These are phyloP conservation scores for Lepidium campestre DNA, from an alignment of 441 rosid genomes.

Conservation along the genomic window DNA sequence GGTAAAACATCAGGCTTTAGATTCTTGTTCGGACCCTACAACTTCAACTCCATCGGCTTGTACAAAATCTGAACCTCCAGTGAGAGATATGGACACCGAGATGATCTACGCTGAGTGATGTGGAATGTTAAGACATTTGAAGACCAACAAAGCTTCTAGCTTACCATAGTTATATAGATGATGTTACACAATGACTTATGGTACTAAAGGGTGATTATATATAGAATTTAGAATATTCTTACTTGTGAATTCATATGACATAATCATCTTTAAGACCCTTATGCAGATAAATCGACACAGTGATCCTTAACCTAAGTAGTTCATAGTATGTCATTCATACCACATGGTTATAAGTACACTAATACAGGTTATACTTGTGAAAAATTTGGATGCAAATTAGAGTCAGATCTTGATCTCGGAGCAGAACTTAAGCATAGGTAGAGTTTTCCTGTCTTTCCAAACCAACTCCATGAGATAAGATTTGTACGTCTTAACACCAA, in stretches of 20 bases:
- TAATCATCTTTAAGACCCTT: neutral
- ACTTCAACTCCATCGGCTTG: neutral
- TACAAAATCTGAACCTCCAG: neutral
- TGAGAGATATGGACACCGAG: constrained; percentile 9
- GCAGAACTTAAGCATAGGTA: constrained; percentile 12
- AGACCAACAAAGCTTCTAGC: neutral
- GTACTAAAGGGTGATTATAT: neutral
- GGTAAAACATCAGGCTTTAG: neutral
- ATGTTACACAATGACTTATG: neutral
- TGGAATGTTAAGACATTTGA: neutral
- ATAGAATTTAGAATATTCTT: neutral
- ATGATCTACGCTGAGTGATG: constrained; percentile 17
- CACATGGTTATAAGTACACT: neutral
- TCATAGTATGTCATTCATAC: neutral
- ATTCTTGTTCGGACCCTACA: constrained; percentile 1
- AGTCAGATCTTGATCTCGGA: neutral
- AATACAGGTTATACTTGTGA: neutral
- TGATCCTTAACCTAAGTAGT: neutral
- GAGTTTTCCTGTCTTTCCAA: neutral
- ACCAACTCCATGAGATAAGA: constrained; percentile 6
- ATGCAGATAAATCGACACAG: neutral
- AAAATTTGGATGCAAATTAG: neutral
- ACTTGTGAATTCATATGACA: neutral
- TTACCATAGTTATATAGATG: neutral
- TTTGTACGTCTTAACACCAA: neutral